Conservation (phyloP, 768 basidiomycete species). For the Trametes punicea region DNA sequence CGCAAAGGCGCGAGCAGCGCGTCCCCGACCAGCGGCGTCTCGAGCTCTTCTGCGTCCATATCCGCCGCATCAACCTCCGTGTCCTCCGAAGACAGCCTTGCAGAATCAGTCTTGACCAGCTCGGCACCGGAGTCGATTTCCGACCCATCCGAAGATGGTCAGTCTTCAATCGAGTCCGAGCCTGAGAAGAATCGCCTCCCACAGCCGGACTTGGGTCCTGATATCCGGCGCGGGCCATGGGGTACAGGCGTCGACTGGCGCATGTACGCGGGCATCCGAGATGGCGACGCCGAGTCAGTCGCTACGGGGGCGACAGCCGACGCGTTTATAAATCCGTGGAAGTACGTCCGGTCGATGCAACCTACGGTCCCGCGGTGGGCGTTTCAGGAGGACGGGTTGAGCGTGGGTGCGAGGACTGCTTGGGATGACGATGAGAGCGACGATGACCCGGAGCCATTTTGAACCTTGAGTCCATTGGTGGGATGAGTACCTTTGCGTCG, state of each 20-base stretch:
- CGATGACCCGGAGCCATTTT: slow-evolving; percentile 1
- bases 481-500: too few relatives aligned
- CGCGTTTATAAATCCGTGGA: slow-evolving; percentile 13
- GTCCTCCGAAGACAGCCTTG: neutral
- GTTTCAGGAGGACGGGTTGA: neutral
- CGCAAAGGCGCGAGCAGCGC: neutral
- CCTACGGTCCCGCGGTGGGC: neutral
- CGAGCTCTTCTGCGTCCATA: neutral
- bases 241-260: neutral
- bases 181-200: neutral
- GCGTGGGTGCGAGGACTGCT: neutral
- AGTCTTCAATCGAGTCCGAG: neutral
- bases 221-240: neutral
- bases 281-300: neutral
- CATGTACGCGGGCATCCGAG: neutral
- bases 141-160: neutral
- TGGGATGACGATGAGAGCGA: slow-evolving; percentile 1
- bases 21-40: neutral
- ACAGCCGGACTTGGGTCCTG: neutral
- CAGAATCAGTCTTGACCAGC: neutral
- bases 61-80: neutral
- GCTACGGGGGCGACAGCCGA: neutral
- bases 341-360: neutral
- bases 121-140: neutral
- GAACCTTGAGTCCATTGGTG: too few relatives aligned